phyloP scores from a whole-genome alignment of 1,284 basidiomycete genomes.

The Macrocystidia cucumis region DNA sequence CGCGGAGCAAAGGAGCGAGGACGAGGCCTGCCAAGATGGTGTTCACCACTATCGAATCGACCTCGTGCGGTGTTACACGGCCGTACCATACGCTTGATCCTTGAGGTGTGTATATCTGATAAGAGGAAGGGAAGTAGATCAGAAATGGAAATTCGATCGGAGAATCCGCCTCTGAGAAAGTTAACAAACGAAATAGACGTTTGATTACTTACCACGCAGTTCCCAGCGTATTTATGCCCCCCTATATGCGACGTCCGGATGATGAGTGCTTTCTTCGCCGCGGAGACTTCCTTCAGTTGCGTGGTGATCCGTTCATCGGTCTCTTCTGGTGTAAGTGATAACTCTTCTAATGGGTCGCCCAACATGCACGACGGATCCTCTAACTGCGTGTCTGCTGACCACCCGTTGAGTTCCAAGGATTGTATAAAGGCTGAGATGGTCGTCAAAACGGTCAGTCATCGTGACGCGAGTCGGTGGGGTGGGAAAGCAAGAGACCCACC shows the following conservation, averaged over 20 bases:
- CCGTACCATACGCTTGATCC: conserved; percentile 89
- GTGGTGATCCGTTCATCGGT: conserved; percentile 32
- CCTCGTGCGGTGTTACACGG: conserved; percentile 85
- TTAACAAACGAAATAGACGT: too few species aligned
- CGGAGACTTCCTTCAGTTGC: conserved; percentile 43
- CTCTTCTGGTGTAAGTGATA: conserved; percentile 33
- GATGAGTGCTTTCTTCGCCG: conserved; percentile 60
- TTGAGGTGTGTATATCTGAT: conserved; percentile 78
- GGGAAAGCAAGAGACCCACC: conserved; percentile 28
- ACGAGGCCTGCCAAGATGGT: conserved; percentile 82
- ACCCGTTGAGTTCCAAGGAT: conserved; percentile 57
- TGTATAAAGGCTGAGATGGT: conserved; percentile 45
- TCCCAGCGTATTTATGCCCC: conserved; percentile 88
- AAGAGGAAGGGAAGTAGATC: conserved; percentile 1
- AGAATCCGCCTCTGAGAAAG: neutral
- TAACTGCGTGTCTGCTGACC: conserved; percentile 68
- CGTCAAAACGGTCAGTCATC: conserved; percentile 7
- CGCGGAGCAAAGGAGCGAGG: conserved; percentile 76
- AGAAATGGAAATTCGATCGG: neutral
- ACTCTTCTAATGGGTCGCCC: conserved; percentile 48
- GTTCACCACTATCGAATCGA: conserved; percentile 79
- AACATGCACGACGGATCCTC: conserved; percentile 54
- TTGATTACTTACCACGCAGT: conserved; percentile 71
- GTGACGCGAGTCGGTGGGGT: conserved; percentile 4
- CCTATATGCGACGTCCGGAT: conserved; percentile 85